Evolutionary conservation across 495 filamentous ascomycete species (phyloP).

Genomic region (Schizothecium vesticola): DNA sequence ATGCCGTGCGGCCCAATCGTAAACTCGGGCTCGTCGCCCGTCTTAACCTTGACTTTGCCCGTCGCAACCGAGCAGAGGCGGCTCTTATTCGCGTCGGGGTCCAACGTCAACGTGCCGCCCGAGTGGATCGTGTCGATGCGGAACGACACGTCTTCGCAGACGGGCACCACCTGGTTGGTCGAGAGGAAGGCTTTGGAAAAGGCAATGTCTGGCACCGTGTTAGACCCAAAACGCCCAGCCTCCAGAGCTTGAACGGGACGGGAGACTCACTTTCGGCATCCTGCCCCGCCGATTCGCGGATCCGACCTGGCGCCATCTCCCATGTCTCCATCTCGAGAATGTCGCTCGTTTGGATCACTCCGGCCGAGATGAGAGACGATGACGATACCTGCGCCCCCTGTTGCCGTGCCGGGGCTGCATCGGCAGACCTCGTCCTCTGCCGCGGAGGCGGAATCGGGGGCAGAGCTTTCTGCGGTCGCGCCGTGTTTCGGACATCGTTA

Average conservation of each 20-base stretch:
- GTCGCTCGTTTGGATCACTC: constrained; percentile 10
- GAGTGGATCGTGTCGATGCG: constrained; percentile 29
- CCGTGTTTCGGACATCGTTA: background rate
- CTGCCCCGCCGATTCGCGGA: constrained; percentile 8
- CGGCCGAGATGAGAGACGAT: constrained; percentile 13
- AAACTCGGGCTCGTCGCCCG: constrained; percentile 29
- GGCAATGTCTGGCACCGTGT: constrained; percentile 18
- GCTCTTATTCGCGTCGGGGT: constrained; percentile 14
- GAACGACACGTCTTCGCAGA: constrained; percentile 30
- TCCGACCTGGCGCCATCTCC: constrained; percentile 31
- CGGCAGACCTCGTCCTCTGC: background rate
- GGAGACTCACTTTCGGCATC: constrained; percentile 23
- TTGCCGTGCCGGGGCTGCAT: background rate
- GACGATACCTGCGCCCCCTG: background rate
- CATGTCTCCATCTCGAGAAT: constrained; percentile 36
- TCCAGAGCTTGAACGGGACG: background rate
- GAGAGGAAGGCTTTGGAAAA: constrained; percentile 39
- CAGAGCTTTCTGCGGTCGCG: background rate
- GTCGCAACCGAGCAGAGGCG: constrained; percentile 31
- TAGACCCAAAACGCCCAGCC: background rate
- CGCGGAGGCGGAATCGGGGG: background rate
- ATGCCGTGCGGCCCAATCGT: constrained; percentile 33
- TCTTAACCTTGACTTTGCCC: constrained; percentile 32
- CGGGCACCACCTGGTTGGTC: constrained; percentile 20
- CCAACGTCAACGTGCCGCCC: constrained; percentile 21